These are phyloP conservation scores for Fusarium sororula DNA, from an alignment of 2,329 filamentous ascomycete genomes.

Conservation along the genomic window DNA sequence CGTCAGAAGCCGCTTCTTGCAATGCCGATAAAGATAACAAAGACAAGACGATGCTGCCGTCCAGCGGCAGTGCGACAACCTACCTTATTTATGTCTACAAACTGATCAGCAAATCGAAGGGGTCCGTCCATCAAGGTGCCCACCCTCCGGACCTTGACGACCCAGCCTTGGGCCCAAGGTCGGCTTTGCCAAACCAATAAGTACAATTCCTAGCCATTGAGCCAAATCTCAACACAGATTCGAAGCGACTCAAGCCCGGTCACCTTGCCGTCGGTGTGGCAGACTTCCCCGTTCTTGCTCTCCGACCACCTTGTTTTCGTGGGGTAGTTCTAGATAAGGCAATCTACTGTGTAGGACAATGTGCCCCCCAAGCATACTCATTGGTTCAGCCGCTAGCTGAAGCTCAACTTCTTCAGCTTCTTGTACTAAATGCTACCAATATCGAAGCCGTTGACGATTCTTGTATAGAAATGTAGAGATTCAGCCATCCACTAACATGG, in stretches of 20 bases:
- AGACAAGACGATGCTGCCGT: not conserved
- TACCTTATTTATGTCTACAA: conserved; percentile 34
- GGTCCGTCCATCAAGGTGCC: conserved; percentile 40
- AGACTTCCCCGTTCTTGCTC: not conserved
- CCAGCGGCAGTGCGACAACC: not conserved
- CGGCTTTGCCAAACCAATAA: conserved; percentile 31
- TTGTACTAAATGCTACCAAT: not conserved
- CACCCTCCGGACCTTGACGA: conserved; percentile 30
- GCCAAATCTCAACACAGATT: conserved; percentile 10
- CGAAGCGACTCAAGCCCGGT: conserved; percentile 5
- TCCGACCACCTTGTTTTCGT: conserved; percentile 13
- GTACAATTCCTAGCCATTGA: conserved; percentile 9
- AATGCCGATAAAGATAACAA: conserved; percentile 7
- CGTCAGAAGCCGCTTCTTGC: conserved; percentile 28
- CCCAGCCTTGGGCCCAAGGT: conserved; percentile 8
- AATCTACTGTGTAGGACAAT: not conserved
- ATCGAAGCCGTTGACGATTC: not conserved
- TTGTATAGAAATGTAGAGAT: not conserved
- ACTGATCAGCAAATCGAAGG: conserved; percentile 22
- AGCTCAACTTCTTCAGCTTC: not conserved
- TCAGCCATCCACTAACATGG: conserved; percentile 1
- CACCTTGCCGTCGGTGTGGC: not conserved
- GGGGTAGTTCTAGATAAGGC: not conserved
- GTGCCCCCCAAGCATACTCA: not conserved
- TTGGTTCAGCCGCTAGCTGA: not conserved